Conservation (phyloP, 2,329 filamentous ascomycete species). For the Claviceps citrina region DNA sequence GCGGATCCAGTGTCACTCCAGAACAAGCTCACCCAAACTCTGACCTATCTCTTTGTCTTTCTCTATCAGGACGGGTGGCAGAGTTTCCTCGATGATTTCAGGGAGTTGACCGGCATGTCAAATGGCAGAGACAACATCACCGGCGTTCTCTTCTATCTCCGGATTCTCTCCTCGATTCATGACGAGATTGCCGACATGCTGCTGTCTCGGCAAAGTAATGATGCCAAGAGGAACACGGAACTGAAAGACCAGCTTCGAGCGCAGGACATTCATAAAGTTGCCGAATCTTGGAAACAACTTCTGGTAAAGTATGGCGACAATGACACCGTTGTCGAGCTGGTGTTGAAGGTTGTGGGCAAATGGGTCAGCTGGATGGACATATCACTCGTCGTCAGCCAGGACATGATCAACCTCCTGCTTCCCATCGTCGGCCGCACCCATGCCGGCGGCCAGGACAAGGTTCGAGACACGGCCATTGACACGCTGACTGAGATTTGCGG, state of each 20-base stretch:
- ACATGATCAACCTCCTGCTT: slow-evolving; percentile 71
- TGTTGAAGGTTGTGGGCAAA: slow-evolving; percentile 78
- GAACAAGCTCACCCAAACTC: slow-evolving; percentile 91
- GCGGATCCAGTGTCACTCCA: slow-evolving; percentile 66
- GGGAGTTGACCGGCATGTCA: slow-evolving; percentile 52
- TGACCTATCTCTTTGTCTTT: slow-evolving; percentile 83
- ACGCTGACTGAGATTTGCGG: slow-evolving; percentile 89
- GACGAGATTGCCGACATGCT: slow-evolving; percentile 95
- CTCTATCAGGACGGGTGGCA: slow-evolving; percentile 80
- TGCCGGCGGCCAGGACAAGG: slow-evolving; percentile 52
- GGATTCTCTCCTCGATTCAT: slow-evolving; percentile 77
- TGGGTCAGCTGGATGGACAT: slow-evolving; percentile 99
- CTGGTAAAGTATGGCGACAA: slow-evolving; percentile 61
- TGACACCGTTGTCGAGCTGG: slow-evolving; percentile 67
- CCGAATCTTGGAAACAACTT: slow-evolving; percentile 81
- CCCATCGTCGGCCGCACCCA: slow-evolving; percentile 70
- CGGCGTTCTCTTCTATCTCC: slow-evolving; percentile 75
- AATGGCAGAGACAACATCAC: slow-evolving; percentile 53
- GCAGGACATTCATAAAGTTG: slow-evolving; percentile 78
- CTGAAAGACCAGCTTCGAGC: slow-evolving; percentile 82
- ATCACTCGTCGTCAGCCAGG: slow-evolving; percentile 75
- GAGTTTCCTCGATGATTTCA: slow-evolving; percentile 79
- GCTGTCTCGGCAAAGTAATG: slow-evolving; percentile 58
- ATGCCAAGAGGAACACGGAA: slow-evolving; percentile 73
- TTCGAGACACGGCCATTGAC: slow-evolving; percentile 82